Evolutionary conservation across 164 flowering plant genomes (phyloP), one percentile per base, ranked within the genome.

Genomic region (Vitis riparia): DNA sequence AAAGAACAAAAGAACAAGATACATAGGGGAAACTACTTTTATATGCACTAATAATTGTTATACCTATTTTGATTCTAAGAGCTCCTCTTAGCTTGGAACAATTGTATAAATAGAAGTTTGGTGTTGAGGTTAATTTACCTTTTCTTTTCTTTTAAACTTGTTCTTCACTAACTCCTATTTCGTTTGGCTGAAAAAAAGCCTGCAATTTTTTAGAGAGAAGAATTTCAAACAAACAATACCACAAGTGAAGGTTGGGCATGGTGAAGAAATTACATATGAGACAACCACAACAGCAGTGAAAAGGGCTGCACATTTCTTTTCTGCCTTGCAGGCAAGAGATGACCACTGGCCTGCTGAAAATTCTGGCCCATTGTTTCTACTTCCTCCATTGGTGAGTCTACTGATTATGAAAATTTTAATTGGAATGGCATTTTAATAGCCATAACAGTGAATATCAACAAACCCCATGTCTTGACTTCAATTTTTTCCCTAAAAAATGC

Each of bases 261-360:
- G 76, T 1, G 87, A 89, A 66, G 81, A 83, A 17, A 70, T 87
- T 10, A 85, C 80, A 2, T 73, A 77, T 50, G 89, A 84, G n/a
- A 75, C 65, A 19, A 83, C 76, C 1, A 75, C 83, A 2, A 52
- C 74, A 5, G 68, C 93, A n/a, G 23, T 87, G 71, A 75, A 68
- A 68, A 81, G 91, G 75, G 85, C 82, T 2, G 85, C 78, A 3
- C 71, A 60, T 17, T 85, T 77, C 76, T 81, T 75, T 29, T 69
- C 87, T 0, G 91, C 89, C 12, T 58, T 89, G 75, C 91, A 89
- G 67, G 70, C 88, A 1, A 61, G 66, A 14, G 84, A 89, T 61
- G 93, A 89, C 17, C 89, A 87, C 62, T 89, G 93, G 91, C 87
- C 89, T 2, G 85, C 87, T 32, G 88, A 82, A 75, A 84, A 75